Conservation (phyloP, 352 stramenopile species). For the Thalassiosira ordinaria region DNA sequence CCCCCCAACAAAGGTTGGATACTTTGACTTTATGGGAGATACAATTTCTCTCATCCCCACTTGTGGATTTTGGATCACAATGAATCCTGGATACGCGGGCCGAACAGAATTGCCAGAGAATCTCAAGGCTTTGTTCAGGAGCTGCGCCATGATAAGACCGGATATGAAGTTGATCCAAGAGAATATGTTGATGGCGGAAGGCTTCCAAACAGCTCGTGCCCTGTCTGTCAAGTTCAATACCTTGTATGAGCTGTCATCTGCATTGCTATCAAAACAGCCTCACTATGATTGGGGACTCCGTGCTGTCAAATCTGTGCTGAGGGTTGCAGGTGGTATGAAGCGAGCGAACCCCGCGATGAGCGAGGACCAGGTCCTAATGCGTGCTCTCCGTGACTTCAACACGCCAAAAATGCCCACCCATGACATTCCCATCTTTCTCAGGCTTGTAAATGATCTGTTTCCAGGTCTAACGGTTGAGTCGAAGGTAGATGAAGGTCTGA, state of each 20-base stretch:
- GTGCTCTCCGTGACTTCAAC: conserved; percentile 96
- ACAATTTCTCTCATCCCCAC: conserved; percentile 93
- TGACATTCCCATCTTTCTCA: conserved; percentile 93
- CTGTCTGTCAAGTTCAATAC: conserved; percentile 97
- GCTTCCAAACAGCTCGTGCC: conserved; percentile 97
- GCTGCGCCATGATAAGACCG: conserved; percentile 99
- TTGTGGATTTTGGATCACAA: conserved; percentile 98
- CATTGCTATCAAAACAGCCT: conserved; percentile 97
- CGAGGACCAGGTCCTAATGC: conserved; percentile 93
- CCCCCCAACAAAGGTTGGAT: conserved; percentile 90
- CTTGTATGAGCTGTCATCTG: conserved; percentile 97
- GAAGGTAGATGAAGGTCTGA: conserved; percentile 93
- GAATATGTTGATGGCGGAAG: conserved; percentile 99
- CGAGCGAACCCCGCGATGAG: conserved; percentile 88
- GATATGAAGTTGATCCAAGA: conserved; percentile 99
- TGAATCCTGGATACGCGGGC: conserved; percentile 99
- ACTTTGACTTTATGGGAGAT: conserved; percentile 97
- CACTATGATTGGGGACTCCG: conserved; percentile 99
- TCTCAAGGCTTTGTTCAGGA: conserved; percentile 99
- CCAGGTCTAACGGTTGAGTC: conserved; percentile 92
- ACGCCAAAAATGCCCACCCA: conserved; percentile 92
- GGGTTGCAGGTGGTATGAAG: conserved; percentile 98
- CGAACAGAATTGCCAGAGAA: conserved; percentile 90
- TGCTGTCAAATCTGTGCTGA: conserved; percentile 98
- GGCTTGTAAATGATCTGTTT: conserved; percentile 93